Evolutionary conservation across 1,139 yeast genomes (phyloP), one percentile per base, ranked within the genome.

Genomic region (Candida sp.): DNA sequence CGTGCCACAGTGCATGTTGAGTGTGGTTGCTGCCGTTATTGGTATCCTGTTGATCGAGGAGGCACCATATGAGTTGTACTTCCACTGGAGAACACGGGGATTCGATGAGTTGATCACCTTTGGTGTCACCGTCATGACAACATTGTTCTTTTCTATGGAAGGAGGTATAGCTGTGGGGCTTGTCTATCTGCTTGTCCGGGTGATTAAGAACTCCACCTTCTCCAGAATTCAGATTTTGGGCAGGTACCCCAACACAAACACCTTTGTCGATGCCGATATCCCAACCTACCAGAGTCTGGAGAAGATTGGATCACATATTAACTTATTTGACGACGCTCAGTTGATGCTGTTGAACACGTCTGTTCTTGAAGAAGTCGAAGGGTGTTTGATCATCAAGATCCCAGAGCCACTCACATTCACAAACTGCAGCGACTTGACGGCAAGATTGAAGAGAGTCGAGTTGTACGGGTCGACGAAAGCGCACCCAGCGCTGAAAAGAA

Each of bases 331-430:
- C 3, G 78, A 74, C 49, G 71, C 67, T 25, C 62, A 72, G 51
- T 66, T 66, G 62, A 75, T 73, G 48, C 73, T 66, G 39, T 67
- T 77, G 44, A 76, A 77, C 52, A 62, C 68, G 6, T 69, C 68
- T 35, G 74, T 71, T 2, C 68, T 87, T 32, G 94, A 90, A 62
- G 93, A 90, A 56, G 78, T 90, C 44, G 94, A 90, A 62, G 96
- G 96, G 1, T 90, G 96, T 61, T 74, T 94, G 47, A 88, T 93
- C 44, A 88, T 93, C 33, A 90, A 88, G 59, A 85, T 94, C 38
- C 96, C 98, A 0, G 98, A 94, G 63, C 98, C 98, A 1, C 73
- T 94, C 52, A 91, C 96, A 1, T 94, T 94, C 67, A 92, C 97
- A 38, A 94, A 94, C 64, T 84, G 96, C 17, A 90, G 88, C 53